phyloP scores from a whole-genome alignment of 2,329 filamentous ascomycete species.

The Aspergillus sp. region DNA sequence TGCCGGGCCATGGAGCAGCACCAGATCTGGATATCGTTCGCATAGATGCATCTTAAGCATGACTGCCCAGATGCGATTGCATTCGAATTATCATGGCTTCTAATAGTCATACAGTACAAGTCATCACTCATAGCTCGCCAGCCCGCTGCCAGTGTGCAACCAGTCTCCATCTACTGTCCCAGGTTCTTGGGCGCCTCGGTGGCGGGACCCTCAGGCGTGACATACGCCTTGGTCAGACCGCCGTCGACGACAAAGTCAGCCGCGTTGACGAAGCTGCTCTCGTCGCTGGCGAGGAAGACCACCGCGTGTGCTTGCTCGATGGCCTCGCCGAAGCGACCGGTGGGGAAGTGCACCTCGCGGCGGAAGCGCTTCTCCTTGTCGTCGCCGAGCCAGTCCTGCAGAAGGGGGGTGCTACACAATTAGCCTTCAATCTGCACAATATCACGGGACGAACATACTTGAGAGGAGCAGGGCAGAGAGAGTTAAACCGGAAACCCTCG shows the following conservation, averaged over 20 bases:
- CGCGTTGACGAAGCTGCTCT: slow-evolving; percentile 86
- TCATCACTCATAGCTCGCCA: slow-evolving; percentile 7
- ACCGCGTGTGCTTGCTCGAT: slow-evolving; percentile 90
- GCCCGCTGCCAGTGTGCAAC: background rate
- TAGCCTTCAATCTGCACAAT: no score
- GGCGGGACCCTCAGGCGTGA: slow-evolving; percentile 59
- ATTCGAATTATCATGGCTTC: slow-evolving; percentile 9
- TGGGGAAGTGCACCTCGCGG: slow-evolving; percentile 86
- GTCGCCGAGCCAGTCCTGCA: slow-evolving; percentile 92
- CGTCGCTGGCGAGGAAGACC: slow-evolving; percentile 80
- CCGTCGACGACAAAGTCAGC: slow-evolving; percentile 94
- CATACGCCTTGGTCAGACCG: slow-evolving; percentile 88
- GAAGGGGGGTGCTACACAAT: slow-evolving; percentile 65
- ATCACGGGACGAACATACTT: slow-evolving; percentile 51
- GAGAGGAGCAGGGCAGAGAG: slow-evolving; percentile 82
- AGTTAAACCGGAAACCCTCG: slow-evolving; percentile 87
- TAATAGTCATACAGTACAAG: slow-evolving; percentile 8
- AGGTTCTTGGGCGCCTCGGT: slow-evolving; percentile 53
- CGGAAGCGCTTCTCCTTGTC: slow-evolving; percentile 76
- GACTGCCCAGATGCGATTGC: slow-evolving; percentile 4
- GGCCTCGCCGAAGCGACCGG: slow-evolving; percentile 86
- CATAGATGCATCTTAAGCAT: slow-evolving; percentile 21
- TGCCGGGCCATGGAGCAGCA: slow-evolving; percentile 46
- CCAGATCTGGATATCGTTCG: slow-evolving; percentile 51
- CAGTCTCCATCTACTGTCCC: slow-evolving; percentile 17